phyloP scores from a whole-genome alignment of 805 yeast genomes.

The Lipomyces oligophaga region DNA sequence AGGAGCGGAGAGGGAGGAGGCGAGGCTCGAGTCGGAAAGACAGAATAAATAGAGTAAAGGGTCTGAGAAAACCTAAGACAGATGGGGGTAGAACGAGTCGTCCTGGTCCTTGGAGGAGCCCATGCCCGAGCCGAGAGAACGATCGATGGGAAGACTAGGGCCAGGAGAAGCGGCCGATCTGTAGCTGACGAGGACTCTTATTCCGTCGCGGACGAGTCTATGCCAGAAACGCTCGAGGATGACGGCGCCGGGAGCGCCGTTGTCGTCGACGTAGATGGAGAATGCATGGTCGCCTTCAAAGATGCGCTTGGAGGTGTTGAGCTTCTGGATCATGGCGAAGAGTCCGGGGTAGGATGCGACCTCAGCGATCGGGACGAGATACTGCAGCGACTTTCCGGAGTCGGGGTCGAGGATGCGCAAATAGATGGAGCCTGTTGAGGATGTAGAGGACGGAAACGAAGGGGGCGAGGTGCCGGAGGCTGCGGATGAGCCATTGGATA shows the following conservation, averaged over 20 bases:
- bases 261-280: slow-evolving; percentile 27
- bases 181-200: slow-evolving; percentile 19
- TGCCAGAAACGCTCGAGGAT: slow-evolving; percentile 30
- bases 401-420: slow-evolving; percentile 19
- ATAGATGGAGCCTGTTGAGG: slow-evolving; percentile 16
- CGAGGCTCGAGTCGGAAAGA: no score
- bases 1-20: no score
- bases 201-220: slow-evolving; percentile 28
- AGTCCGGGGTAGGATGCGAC: slow-evolving; percentile 20
- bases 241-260: slow-evolving; percentile 26
- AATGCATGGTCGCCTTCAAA: slow-evolving; percentile 26
- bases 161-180: slow-evolving; percentile 7
- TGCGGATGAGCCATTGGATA: slow-evolving; percentile 6
- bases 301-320: slow-evolving; percentile 23
- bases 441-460: slow-evolving; percentile 5
- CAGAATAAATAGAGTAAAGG: no score
- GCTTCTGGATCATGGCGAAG: slow-evolving; percentile 22
- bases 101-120: slow-evolving; percentile 24
- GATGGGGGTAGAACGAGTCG: slow-evolving; percentile 24
- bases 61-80: no score
- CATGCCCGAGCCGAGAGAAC: slow-evolving; percentile 22
- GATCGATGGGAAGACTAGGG: slow-evolving; percentile 23
- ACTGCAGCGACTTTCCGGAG: slow-evolving; percentile 8
- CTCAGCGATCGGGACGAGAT: slow-evolving; percentile 22
- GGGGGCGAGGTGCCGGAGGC: slow-evolving; percentile 15